A percentile compares a stretch with the other conserved stretches of the same genome.
Conservation (phyloP, 768 basidiomycete genomes). For the Podaxis pistillaris region DNA sequence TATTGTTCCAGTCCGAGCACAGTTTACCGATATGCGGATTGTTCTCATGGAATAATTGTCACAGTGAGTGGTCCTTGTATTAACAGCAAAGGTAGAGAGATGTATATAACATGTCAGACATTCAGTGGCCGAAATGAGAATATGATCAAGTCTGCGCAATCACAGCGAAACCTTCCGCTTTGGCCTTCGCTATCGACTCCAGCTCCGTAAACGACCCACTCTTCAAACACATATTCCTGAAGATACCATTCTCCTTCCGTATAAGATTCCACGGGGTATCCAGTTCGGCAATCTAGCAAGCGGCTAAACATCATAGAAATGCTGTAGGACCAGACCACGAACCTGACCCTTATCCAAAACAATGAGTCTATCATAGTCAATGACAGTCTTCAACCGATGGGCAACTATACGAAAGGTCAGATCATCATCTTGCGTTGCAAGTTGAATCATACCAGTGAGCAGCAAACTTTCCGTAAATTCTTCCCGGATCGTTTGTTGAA, state of each 20-base stretch:
- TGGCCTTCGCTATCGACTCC: constrained; percentile 54
- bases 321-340: constrained; percentile 8
- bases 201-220: constrained; percentile 64
- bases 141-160: not conserved
- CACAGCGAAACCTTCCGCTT: constrained; percentile 23
- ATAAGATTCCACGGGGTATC: constrained; percentile 74
- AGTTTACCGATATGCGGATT: too few species aligned
- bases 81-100: too few species aligned
- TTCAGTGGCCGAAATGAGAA: too few species aligned
- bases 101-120: too few species aligned
- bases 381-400: constrained; percentile 73
- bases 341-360: constrained; percentile 74
- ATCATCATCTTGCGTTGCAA: not conserved
- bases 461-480: constrained; percentile 78
- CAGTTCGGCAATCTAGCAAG: constrained; percentile 53
- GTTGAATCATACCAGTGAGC: constrained; percentile 56
- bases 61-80: too few species aligned
- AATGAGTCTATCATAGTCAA: constrained; percentile 78
- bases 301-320: not conserved
- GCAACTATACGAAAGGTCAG: constrained; percentile 44
- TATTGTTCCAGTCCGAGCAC: too few species aligned
- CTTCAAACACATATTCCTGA: constrained; percentile 67
- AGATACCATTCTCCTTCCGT: constrained; percentile 59
- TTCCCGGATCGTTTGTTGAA: constrained; percentile 83
- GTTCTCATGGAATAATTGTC: too few species aligned